Percentiles rank a stretch among this genome's conserved stretches.
Conservation (phyloP, 1,284 basidiomycete genomes). For the Athelia sp. region DNA sequence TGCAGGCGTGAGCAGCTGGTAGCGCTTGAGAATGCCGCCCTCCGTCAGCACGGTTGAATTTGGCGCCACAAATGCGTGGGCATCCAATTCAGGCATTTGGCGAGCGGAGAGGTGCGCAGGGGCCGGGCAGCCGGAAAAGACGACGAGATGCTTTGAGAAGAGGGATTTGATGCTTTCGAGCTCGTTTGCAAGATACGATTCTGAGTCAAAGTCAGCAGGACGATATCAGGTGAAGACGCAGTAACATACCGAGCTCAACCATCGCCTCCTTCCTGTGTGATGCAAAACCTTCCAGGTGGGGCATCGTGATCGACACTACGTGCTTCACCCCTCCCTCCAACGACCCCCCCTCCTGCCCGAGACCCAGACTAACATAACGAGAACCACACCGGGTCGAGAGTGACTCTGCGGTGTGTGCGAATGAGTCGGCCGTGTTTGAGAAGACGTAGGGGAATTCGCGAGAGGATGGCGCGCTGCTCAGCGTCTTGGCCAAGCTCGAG, state of each 20-base stretch:
- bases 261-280: constrained; percentile 40
- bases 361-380: constrained; percentile 31
- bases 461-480: constrained; percentile 45
- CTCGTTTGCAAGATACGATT: constrained; percentile 35
- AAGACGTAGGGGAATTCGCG: constrained; percentile 61
- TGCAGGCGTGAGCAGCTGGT: constrained; percentile 77
- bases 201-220: constrained; percentile 9
- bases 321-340: constrained; percentile 41
- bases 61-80: constrained; percentile 18
- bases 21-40: constrained; percentile 66
- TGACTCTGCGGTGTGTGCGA: constrained; percentile 31
- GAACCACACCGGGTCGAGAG: constrained; percentile 52
- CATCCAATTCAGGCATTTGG: constrained; percentile 21
- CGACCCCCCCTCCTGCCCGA: constrained; percentile 27
- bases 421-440: constrained; percentile 18
- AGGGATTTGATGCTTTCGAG: constrained; percentile 42
- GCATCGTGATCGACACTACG: constrained; percentile 52
- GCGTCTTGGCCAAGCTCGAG: constrained; percentile 39
- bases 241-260: constrained; percentile 44
- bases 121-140: constrained; percentile 50
- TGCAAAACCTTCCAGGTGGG: constrained; percentile 38
- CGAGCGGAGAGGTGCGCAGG: constrained; percentile 32
- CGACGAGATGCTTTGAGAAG: constrained; percentile 56
- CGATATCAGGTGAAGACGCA: not conserved
- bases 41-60: constrained; percentile 31